A percentile compares a stretch with the other conserved stretches of the same genome.
phyloP scores from a whole-genome alignment of 495 filamentous ascomycete genomes.

The Penicillium silybi region DNA sequence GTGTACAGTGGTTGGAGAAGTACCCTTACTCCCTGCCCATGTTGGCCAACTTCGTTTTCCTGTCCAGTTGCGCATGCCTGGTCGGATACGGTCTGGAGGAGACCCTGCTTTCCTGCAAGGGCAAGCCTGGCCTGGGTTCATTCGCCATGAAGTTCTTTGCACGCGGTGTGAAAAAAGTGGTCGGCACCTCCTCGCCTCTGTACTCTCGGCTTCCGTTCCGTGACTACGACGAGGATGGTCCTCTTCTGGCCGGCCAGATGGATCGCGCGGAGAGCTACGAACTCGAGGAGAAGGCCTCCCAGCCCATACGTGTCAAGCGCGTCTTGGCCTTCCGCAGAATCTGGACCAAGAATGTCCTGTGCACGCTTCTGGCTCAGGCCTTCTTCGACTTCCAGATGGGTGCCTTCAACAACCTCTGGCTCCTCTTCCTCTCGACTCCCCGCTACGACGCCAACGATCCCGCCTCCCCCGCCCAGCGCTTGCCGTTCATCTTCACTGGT shows the following conservation, averaged over 20 bases:
- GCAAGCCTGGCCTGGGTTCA: slow-evolving; percentile 38
- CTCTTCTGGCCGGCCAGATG: slow-evolving; percentile 24
- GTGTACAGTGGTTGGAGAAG: slow-evolving; percentile 60
- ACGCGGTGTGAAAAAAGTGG: slow-evolving; percentile 22
- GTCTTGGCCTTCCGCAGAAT: slow-evolving; percentile 66
- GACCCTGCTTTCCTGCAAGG: slow-evolving; percentile 43
- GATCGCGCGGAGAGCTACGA: slow-evolving; percentile 37
- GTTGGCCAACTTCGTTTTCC: slow-evolving; percentile 64
- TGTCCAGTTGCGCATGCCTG: slow-evolving; percentile 49
- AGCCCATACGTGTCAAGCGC: slow-evolving; percentile 24
- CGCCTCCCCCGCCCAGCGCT: slow-evolving; percentile 36
- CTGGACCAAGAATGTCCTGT: slow-evolving; percentile 73
- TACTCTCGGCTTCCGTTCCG: slow-evolving; percentile 35
- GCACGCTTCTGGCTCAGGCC: slow-evolving; percentile 63
- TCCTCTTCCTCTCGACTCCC: slow-evolving; percentile 77
- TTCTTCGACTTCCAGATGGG: slow-evolving; percentile 72
- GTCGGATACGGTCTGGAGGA: slow-evolving; percentile 70
- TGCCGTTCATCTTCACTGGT: slow-evolving; percentile 74
- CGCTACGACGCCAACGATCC: slow-evolving; percentile 55
- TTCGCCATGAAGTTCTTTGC: slow-evolving; percentile 30
- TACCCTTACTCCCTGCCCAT: slow-evolving; percentile 78
- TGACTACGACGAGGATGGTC: slow-evolving; percentile 36
- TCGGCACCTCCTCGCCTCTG: slow-evolving; percentile 35
- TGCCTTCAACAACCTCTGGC: slow-evolving; percentile 82
- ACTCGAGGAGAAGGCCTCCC: slow-evolving; percentile 39